Percentiles rank a stretch among this genome's conserved stretches.
phyloP scores from a whole-genome alignment of 352 stramenopile genomes.

The Pythium brassicae region DNA sequence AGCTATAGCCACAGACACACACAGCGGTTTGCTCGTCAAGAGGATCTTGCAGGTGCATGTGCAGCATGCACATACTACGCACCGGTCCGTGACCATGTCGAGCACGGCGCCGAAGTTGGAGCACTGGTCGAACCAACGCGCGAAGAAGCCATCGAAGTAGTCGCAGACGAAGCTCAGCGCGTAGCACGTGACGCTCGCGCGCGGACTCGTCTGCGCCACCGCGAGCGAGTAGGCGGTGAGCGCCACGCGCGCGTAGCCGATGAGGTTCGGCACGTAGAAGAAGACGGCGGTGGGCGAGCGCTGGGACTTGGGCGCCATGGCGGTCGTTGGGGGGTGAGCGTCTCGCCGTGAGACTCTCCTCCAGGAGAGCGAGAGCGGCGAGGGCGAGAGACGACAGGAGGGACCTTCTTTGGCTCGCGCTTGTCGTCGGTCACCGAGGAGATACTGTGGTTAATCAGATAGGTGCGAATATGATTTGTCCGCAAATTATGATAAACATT shows the following conservation, averaged over 20 bases:
- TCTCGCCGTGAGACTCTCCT: no score
- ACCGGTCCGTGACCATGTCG: constrained; percentile 98
- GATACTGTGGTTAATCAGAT: no score
- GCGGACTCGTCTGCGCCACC: constrained; percentile 65
- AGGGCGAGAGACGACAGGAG: no score
- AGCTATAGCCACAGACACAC: constrained; percentile 29
- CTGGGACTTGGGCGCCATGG: constrained; percentile 4
- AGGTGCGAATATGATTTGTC: no score
- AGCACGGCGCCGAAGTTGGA: constrained; percentile 94
- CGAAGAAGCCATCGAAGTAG: constrained; percentile 97
- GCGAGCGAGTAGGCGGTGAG: constrained; percentile 85
- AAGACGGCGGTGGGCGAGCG: constrained; percentile 77
- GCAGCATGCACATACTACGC: not conserved
- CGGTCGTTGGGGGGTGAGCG: not conserved
- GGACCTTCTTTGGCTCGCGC: no score
- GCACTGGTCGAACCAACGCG: constrained; percentile 95
- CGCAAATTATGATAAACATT: no score
- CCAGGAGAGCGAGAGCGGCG: no score
- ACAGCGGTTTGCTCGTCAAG: not conserved
- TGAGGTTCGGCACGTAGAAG: constrained; percentile 96
- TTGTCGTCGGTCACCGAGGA: no score
- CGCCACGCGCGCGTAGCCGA: constrained; percentile 91
- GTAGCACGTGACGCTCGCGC: constrained; percentile 87
- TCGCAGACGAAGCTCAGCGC: constrained; percentile 95
- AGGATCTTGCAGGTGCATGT: not conserved